These are phyloP conservation scores for Trifolium repens DNA, from an alignment of 306 rosid species.

Conservation along the genomic window DNA sequence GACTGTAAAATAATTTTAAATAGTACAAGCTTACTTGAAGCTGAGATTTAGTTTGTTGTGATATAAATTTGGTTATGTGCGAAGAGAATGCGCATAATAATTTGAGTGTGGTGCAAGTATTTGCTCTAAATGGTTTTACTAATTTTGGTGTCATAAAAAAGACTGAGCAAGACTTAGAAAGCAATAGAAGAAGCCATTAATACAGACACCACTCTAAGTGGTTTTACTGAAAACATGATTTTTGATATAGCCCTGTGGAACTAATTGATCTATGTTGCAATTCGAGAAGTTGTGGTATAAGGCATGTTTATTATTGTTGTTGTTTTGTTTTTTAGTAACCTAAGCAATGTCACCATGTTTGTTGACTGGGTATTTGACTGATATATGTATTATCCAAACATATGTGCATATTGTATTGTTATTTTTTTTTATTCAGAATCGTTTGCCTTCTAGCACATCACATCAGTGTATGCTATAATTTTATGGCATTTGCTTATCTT, in stretches of 20 bases:
- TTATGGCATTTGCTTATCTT: conserved; percentile 33
- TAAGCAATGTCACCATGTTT: conserved; percentile 28
- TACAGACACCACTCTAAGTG: conserved; percentile 1
- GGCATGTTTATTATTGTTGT: conserved; percentile 8
- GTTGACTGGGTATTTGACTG: conserved; percentile 28
- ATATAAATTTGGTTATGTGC: conserved; percentile 22
- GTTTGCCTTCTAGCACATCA: conserved; percentile 29
- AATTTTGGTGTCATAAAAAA: background rate
- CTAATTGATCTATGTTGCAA: conserved; percentile 21
- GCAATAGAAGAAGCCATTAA: background rate
- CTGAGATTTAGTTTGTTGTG: conserved; percentile 25
- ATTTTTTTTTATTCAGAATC: conserved; percentile 13
- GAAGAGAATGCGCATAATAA: background rate
- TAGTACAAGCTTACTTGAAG: background rate
- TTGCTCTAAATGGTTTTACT: background rate
- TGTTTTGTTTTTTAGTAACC: conserved; percentile 35
- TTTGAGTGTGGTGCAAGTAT: background rate
- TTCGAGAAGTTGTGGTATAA: conserved; percentile 1
- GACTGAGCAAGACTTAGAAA: background rate
- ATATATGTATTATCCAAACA: conserved; percentile 21
- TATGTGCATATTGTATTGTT: background rate
- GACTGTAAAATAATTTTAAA: conserved; percentile 5
- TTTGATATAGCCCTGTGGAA: conserved; percentile 18
- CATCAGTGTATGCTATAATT: conserved; percentile 24
- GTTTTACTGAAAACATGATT: conserved; percentile 17